These are phyloP conservation scores for Blastobotrys buckinghamii DNA, from an alignment of 1,139 yeast genomes.

Conservation along the genomic window DNA sequence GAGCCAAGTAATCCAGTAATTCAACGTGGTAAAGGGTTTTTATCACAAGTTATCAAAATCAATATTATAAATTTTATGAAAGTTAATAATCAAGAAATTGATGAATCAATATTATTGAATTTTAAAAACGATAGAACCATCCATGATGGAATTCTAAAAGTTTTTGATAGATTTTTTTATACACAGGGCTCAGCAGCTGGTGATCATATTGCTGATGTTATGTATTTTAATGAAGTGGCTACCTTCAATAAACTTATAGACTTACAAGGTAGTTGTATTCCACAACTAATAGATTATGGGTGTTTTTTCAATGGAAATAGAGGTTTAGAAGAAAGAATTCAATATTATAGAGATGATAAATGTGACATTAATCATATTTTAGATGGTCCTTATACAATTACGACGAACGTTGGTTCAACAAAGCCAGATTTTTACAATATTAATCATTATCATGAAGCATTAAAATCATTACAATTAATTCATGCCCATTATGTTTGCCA, in stretches of 20 bases:
- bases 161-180: constrained; percentile 10
- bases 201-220: constrained; percentile 9
- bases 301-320: constrained; percentile 8
- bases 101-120: neutral
- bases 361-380: neutral
- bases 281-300: constrained; percentile 10
- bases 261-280: constrained; percentile 7
- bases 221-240: constrained; percentile 12
- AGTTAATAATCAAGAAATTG: neutral
- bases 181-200: constrained; percentile 1
- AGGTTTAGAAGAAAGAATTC: constrained; percentile 4
- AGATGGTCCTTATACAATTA: constrained; percentile 11
- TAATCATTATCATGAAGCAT: constrained; percentile 6
- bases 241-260: constrained; percentile 5
- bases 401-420: constrained; percentile 8
- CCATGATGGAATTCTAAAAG: constrained; percentile 11
- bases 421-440: neutral
- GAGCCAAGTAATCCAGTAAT: constrained; percentile 11
- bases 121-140: constrained; percentile 1
- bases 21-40: constrained; percentile 9
- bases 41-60: constrained; percentile 10
- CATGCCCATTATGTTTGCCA: constrained; percentile 8
- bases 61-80: constrained; percentile 5
- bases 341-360: neutral
- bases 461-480: constrained; percentile 5